These are phyloP conservation scores for Exophiala sideris DNA, from an alignment of 2,329 filamentous ascomycete genomes.

Conservation along the genomic window DNA sequence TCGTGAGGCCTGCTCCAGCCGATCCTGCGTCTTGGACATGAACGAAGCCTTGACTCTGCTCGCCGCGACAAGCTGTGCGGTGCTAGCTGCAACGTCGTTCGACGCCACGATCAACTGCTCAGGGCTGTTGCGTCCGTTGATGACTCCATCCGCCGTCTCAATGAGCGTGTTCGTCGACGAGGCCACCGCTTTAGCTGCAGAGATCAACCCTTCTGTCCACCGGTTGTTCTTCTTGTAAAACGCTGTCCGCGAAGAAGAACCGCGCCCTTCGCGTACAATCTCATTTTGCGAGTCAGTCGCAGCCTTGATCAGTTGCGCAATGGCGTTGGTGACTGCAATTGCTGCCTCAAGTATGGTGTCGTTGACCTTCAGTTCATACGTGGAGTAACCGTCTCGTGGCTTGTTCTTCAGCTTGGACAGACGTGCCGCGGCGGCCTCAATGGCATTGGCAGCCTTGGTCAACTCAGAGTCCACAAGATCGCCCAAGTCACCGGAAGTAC, in stretches of 20 bases:
- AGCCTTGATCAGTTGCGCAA: slow-evolving; percentile 90
- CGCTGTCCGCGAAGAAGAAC: slow-evolving; percentile 79
- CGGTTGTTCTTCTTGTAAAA: slow-evolving; percentile 99
- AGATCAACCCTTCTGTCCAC: slow-evolving; percentile 97
- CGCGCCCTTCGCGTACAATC: slow-evolving; percentile 89
- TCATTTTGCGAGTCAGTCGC: slow-evolving; percentile 91
- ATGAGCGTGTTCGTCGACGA: slow-evolving; percentile 92
- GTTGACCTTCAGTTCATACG: slow-evolving; percentile 93
- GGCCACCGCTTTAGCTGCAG: slow-evolving; percentile 93
- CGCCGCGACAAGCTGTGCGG: slow-evolving; percentile 92
- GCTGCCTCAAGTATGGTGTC: slow-evolving; percentile 93
- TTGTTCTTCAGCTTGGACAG: slow-evolving; percentile 93
- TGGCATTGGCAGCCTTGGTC: slow-evolving; percentile 89
- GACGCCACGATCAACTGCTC: slow-evolving; percentile 97
- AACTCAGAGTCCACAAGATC: slow-evolving; percentile 91
- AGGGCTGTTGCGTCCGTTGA: slow-evolving; percentile 84
- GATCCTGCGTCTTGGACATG: slow-evolving; percentile 95
- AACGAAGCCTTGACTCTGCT: slow-evolving; percentile 95
- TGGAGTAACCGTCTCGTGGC: slow-evolving; percentile 90
- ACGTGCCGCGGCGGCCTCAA: slow-evolving; percentile 84
- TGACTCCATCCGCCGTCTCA: slow-evolving; percentile 94
- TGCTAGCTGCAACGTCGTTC: slow-evolving; percentile 94
- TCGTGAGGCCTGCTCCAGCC: slow-evolving; percentile 84
- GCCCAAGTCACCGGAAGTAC: slow-evolving; percentile 69
- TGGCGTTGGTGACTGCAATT: slow-evolving; percentile 88